These are phyloP conservation scores for Venturia aucupariae DNA, from an alignment of 2,329 filamentous ascomycete species.

Conservation along the genomic window DNA sequence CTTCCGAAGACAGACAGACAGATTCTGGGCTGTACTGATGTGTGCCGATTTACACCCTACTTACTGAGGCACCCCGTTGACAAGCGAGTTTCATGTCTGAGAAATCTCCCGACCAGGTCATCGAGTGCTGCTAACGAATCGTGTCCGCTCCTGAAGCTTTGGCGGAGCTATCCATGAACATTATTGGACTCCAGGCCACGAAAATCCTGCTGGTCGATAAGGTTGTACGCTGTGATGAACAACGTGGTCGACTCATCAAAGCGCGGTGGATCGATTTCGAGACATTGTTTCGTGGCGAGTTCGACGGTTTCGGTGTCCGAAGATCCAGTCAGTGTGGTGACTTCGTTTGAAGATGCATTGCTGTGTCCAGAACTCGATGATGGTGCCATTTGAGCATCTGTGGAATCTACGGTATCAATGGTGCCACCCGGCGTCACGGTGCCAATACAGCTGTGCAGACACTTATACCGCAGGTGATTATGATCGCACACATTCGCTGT, in stretches of 20 bases:
- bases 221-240: slow-evolving; percentile 26
- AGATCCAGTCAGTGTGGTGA: not conserved
- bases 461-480: no score
- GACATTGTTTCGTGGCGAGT: slow-evolving; percentile 2
- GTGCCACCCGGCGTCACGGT: no score
- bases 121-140: no score
- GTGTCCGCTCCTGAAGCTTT: slow-evolving; percentile 22
- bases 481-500: no score
- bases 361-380: not conserved
- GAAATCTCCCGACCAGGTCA: no score
- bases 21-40: no score
- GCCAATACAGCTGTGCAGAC: no score
- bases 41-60: no score
- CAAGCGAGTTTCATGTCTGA: no score
- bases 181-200: slow-evolving; percentile 18
- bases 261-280: not conserved
- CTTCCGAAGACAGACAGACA: no score
- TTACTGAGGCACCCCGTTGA: no score
- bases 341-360: not conserved
- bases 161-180: slow-evolving; percentile 21
- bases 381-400: not conserved
- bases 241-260: slow-evolving; percentile 24
- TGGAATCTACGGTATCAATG: not conserved
- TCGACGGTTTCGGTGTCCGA: not conserved
- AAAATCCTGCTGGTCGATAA: slow-evolving; percentile 27